phyloP scores from a whole-genome alignment of 2,329 filamentous ascomycete genomes.

The Trematosphaeria pertusa region DNA sequence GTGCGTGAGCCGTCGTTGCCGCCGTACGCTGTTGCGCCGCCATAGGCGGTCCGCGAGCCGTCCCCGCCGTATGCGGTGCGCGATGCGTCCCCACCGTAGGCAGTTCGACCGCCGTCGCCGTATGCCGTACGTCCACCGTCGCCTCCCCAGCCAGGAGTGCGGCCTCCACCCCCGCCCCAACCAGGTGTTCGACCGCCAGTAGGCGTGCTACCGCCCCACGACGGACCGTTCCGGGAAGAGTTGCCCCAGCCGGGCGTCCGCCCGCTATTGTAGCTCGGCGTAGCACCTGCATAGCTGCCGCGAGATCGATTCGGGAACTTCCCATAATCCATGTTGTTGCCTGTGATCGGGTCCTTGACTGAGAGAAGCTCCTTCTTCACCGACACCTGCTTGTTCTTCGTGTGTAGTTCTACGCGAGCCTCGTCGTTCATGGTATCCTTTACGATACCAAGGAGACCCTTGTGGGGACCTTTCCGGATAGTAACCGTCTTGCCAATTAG shows the following conservation, averaged over 20 bases:
- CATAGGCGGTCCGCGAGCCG: constrained; percentile 53
- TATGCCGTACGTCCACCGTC: constrained; percentile 47
- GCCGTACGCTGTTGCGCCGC: constrained; percentile 61
- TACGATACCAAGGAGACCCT: constrained; percentile 92
- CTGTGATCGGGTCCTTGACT: constrained; percentile 82
- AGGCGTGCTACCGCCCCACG: constrained; percentile 51
- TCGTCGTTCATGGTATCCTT: constrained; percentile 89
- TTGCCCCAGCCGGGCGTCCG: constrained; percentile 46
- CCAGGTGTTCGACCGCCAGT: constrained; percentile 52
- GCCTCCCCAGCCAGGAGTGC: constrained; percentile 57
- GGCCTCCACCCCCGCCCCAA: constrained; percentile 52
- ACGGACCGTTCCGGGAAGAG: constrained; percentile 59
- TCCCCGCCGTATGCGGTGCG: constrained; percentile 44
- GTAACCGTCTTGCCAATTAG: constrained; percentile 91
- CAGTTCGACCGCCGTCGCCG: constrained; percentile 47
- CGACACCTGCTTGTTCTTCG: constrained; percentile 89
- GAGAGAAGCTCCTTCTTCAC: constrained; percentile 81
- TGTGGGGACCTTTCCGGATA: constrained; percentile 85
- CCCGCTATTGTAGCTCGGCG: constrained; percentile 46
- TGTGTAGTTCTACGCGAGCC: constrained; percentile 90
- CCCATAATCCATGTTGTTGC: constrained; percentile 75
- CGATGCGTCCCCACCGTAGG: constrained; percentile 52
- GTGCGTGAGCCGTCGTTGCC: constrained; percentile 49
- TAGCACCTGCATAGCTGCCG: constrained; percentile 50
- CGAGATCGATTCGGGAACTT: constrained; percentile 45